phyloP scores from a whole-genome alignment of 208 protist species.

The Acanthamoeba polyphaga region DNA sequence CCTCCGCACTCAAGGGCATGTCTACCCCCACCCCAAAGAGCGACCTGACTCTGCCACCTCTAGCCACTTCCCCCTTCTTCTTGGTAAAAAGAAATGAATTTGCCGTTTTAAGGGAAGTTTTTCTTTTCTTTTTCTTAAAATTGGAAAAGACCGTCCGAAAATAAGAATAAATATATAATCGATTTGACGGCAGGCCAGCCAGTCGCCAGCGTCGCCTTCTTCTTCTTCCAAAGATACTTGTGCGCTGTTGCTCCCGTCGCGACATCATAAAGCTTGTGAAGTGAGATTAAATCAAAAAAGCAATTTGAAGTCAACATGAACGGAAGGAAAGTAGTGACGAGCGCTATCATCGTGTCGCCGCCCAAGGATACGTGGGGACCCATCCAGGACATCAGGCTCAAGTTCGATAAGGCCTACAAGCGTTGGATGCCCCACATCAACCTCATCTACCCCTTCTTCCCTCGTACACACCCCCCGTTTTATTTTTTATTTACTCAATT shows the following conservation, averaged over 20 bases:
- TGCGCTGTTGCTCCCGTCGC: not conserved
- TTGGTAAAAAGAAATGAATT: too few relatives aligned
- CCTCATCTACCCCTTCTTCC: constrained; percentile 70
- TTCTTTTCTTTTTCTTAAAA: not conserved
- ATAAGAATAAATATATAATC: not conserved
- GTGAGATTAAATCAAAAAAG: too few relatives aligned
- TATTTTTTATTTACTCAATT: not conserved
- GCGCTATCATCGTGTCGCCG: constrained; percentile 67
- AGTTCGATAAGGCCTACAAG: constrained; percentile 71
- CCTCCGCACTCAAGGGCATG: too few relatives aligned
- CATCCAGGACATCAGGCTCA: constrained; percentile 67
- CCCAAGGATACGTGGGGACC: constrained; percentile 53
- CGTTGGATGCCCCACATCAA: constrained; percentile 76
- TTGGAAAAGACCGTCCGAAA: too few relatives aligned
- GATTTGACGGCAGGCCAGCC: too few relatives aligned
- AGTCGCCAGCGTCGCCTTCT: not conserved
- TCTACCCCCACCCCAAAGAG: too few relatives aligned
- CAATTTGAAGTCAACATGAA: not conserved
- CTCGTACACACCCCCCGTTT: not conserved
- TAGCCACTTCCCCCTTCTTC: too few relatives aligned
- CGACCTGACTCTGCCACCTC: too few relatives aligned
- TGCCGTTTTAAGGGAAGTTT: not conserved
- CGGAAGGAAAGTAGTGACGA: constrained; percentile 38
- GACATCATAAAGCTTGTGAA: too few relatives aligned
- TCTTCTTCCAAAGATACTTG: not conserved